These are phyloP conservation scores for Pyrenophora teres DNA, from an alignment of 2,329 filamentous ascomycete genomes.

Conservation along the genomic window DNA sequence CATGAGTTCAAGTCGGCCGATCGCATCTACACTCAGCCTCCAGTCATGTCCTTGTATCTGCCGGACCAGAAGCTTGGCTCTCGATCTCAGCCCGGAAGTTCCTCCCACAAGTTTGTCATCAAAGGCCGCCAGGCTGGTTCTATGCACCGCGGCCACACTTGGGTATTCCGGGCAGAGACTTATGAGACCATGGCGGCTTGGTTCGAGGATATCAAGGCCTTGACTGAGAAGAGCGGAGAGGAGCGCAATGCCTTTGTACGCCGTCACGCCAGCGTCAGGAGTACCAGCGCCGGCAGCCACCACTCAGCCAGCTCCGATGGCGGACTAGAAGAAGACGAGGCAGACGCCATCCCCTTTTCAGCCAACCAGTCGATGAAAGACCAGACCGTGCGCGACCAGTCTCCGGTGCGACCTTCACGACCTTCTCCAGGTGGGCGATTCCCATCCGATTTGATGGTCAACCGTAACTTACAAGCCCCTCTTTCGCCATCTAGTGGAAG, in stretches of 20 bases:
- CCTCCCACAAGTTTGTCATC: slow-evolving; percentile 96
- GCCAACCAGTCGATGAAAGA: slow-evolving; percentile 57
- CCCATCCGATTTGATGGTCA: slow-evolving; percentile 88
- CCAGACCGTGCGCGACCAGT: slow-evolving; percentile 43
- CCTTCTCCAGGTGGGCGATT: slow-evolving; percentile 95
- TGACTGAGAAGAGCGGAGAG: slow-evolving; percentile 87
- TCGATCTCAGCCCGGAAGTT: slow-evolving; percentile 79
- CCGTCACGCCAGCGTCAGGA: slow-evolving; percentile 76
- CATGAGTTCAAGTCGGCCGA: slow-evolving; percentile 99
- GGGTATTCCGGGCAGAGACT: slow-evolving; percentile 70
- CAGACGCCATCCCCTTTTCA: slow-evolving; percentile 68
- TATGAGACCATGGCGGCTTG: slow-evolving; percentile 97
- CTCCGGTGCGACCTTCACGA: slow-evolving; percentile 59
- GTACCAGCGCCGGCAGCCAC: slow-evolving; percentile 67
- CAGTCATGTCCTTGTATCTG: slow-evolving; percentile 94
- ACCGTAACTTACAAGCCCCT: slow-evolving; percentile 80
- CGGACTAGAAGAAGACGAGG: slow-evolving; percentile 59
- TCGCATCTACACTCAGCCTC: slow-evolving; percentile 77
- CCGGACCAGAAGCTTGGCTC: slow-evolving; percentile 95
- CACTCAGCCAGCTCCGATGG: slow-evolving; percentile 56
- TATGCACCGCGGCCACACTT: slow-evolving; percentile 80
- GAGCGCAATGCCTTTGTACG: slow-evolving; percentile 87
- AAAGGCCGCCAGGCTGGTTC: slow-evolving; percentile 92
- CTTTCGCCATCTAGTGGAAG: slow-evolving; percentile 81
- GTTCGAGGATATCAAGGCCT: slow-evolving; percentile 87